These are phyloP conservation scores for Candida ascalaphidarum DNA, from an alignment of 805 yeast species.

Conservation along the genomic window DNA sequence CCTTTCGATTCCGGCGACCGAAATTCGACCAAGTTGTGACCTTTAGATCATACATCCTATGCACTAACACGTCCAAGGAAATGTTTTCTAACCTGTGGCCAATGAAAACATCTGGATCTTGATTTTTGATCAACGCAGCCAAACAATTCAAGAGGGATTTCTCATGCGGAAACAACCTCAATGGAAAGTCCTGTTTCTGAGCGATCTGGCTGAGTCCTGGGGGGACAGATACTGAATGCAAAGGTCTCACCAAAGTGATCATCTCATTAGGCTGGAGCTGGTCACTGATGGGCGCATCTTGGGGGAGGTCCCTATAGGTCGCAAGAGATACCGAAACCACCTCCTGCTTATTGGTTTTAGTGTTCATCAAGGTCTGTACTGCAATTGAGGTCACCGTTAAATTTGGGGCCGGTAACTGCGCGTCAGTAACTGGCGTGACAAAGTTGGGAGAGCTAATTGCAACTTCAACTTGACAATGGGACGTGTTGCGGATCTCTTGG, in stretches of 20 bases:
- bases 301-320: slow-evolving; percentile 58
- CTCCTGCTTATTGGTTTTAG: slow-evolving; percentile 73
- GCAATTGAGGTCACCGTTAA: slow-evolving; percentile 68
- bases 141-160: slow-evolving; percentile 66
- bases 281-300: slow-evolving; percentile 67
- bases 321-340: slow-evolving; percentile 77
- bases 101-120: slow-evolving; percentile 87
- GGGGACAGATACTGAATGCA: slow-evolving; percentile 57
- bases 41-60: slow-evolving; percentile 67
- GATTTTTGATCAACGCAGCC: slow-evolving; percentile 55
- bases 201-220: slow-evolving; percentile 64
- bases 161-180: slow-evolving; percentile 65
- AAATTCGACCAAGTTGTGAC: slow-evolving; percentile 72
- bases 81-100: slow-evolving; percentile 83
- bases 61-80: slow-evolving; percentile 71
- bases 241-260: slow-evolving; percentile 75
- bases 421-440: slow-evolving; percentile 40
- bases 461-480: slow-evolving; percentile 79
- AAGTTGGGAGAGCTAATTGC: slow-evolving; percentile 41
- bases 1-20: slow-evolving; percentile 73
- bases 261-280: slow-evolving; percentile 50
- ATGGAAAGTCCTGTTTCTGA: slow-evolving; percentile 39
- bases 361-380: slow-evolving; percentile 73
- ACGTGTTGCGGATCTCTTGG: slow-evolving; percentile 46
- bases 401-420: slow-evolving; percentile 46